phyloP scores from a whole-genome alignment of 768 basidiomycete genomes.

The Podaxis sp. region DNA sequence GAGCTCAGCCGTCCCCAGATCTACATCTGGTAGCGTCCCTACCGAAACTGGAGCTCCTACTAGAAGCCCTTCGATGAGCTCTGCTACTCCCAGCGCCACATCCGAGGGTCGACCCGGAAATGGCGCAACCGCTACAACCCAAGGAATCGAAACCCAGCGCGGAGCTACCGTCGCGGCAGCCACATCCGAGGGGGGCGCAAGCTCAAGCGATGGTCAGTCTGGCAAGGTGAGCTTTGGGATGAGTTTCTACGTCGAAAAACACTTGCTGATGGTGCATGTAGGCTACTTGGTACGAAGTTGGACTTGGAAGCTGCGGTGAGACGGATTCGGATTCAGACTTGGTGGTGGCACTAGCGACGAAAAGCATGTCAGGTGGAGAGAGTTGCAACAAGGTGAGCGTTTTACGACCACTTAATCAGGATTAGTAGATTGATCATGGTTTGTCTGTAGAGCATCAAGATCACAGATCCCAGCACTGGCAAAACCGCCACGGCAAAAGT shows the following conservation, averaged over 20 bases:
- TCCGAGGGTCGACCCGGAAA: background rate
- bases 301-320: constrained; percentile 5
- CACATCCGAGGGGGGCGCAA: too few species aligned
- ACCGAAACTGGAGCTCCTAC: background rate
- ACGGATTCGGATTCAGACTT: constrained; percentile 1
- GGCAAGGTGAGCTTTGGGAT: background rate
- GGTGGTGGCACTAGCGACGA: background rate
- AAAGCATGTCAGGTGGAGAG: background rate
- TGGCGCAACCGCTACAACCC: background rate
- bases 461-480: background rate
- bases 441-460: background rate
- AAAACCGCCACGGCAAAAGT: background rate
- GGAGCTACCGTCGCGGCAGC: too few species aligned
- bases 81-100: background rate
- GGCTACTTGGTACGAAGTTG: constrained; percentile 1
- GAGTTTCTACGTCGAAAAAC: background rate
- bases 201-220: background rate
- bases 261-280: background rate
- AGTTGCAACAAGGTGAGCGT: background rate
- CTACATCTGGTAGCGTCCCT: background rate
- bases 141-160: too few species aligned
- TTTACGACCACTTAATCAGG: background rate
- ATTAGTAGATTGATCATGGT: background rate
- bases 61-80: background rate
- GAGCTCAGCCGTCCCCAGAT: background rate